A percentile compares a stretch with the other conserved stretches of the same genome.
Evolutionary conservation across 306 rosid genomes (phyloP).

Genomic region (barrel medic (Medicago truncatula)): DNA sequence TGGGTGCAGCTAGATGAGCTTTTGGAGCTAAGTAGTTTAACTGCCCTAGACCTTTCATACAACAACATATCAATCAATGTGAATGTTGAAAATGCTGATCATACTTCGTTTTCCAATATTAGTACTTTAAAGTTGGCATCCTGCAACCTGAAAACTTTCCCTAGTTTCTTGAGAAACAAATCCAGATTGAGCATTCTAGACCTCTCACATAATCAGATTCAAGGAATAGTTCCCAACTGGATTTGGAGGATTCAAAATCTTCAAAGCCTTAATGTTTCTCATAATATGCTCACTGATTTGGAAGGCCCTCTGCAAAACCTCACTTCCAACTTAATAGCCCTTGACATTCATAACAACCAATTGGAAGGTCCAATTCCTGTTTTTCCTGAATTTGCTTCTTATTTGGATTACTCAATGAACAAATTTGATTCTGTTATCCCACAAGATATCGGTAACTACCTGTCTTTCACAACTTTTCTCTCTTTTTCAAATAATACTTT

Average conservation of each 20-base stretch:
- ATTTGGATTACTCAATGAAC: conserved; percentile 45
- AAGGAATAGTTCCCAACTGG: conserved; percentile 55
- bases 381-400: accelerated
- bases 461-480: not conserved
- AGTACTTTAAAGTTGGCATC: conserved; percentile 38
- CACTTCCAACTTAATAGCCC: accelerated
- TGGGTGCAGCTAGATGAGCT: not conserved
- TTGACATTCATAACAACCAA: conserved; percentile 50
- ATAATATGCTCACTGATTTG: conserved; percentile 19
- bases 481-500: conserved; percentile 16
- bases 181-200: not conserved
- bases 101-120: not conserved
- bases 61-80: conserved; percentile 37
- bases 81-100: too few species aligned
- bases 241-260: conserved; percentile 42
- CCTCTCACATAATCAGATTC: conserved; percentile 48
- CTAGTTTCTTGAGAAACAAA: conserved; percentile 37
- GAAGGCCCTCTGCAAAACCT: not conserved
- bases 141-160: conserved; percentile 31
- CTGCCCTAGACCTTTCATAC: conserved; percentile 49
- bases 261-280: conserved; percentile 31
- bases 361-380: conserved; percentile 27
- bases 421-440: conserved; percentile 43
- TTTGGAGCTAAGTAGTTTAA: conserved; percentile 13
- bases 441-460: conserved; percentile 1